A percentile compares a stretch with the other conserved stretches of the same genome.
phyloP scores from a whole-genome alignment of 768 basidiomycete species.

The Postia placenta region DNA sequence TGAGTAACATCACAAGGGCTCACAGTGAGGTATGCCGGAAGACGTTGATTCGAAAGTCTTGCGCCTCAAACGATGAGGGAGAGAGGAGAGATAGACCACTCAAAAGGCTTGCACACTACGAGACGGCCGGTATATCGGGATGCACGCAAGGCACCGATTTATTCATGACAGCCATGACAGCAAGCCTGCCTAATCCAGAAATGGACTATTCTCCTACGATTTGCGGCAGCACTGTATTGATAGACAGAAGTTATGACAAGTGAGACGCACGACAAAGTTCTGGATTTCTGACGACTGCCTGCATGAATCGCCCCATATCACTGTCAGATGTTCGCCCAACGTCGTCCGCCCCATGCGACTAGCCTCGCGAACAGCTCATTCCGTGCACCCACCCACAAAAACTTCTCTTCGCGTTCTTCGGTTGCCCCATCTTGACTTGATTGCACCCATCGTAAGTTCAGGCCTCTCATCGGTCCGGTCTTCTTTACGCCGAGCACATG shows the following conservation, averaged over 20 bases:
- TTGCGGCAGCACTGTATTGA: not conserved
- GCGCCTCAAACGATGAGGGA: too few relatives aligned
- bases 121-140: too few relatives aligned
- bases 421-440: constrained; percentile 21
- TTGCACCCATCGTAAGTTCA: constrained; percentile 40
- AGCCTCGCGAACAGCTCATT: constrained; percentile 66
- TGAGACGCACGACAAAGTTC: not conserved
- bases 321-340: constrained; percentile 35
- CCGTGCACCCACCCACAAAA: constrained; percentile 52
- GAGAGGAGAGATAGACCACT: too few relatives aligned
- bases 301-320: not conserved
- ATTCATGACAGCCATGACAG: too few relatives aligned
- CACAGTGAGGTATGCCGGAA: too few relatives aligned
- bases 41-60: too few relatives aligned
- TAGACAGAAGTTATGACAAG: not conserved
- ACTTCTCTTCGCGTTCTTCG: constrained; percentile 43
- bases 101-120: too few relatives aligned
- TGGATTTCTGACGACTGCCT: not conserved
- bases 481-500: constrained; percentile 54
- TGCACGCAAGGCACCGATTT: too few relatives aligned
- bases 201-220: not conserved
- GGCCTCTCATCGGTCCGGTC: constrained; percentile 45
- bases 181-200: constrained; percentile 3
- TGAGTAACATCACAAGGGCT: too few relatives aligned
- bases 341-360: constrained; percentile 41